Evolutionary conservation across 805 yeast genomes (phyloP), one percentile per base, ranked within the genome.

Genomic region (Wickerhamomyces canadensis): DNA sequence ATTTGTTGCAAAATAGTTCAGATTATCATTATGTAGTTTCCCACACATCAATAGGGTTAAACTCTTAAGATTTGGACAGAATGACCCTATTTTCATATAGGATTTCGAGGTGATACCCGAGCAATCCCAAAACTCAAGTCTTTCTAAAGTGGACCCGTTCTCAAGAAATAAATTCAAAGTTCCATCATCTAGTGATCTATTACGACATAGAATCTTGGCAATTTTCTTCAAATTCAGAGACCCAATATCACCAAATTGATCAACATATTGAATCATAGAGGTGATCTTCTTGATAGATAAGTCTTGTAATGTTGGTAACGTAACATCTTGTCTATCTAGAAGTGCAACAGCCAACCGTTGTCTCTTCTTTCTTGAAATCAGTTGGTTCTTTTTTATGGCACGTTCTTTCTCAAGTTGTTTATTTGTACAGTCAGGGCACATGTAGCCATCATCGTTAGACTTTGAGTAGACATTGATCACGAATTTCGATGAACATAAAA

Each of bases 21-120:
- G 57, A 40, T 83, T 81, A 44, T 81, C 88, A 54, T 84, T 84
- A 49, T 83, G 87, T 28, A 93, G 62, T 48, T 84, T 89, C 5
- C 98, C 98, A 65, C 98, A 91, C 97, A 89, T 91, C 41, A 78
- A 77, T 31, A 93, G 63, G 0, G 80, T 80, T 31, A 93, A 57
- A 1, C 67, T 58, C 45, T 74, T 78, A 4, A 93, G 43, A 19
- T 80, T 68, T 0, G 96, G 96, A 48, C 96, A 85, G 55, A 64
- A 82, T 0, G 94, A 68, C 0, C 89, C 88, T 27, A 93, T 76
- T 45, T 77, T 69, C 48, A 74, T 72, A 43, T 80, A 70, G 0
- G 93, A 74, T 42, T 74, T 81, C 28, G 72, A 69, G 18, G 77
- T 74, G 14, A 93, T 68, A 34, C 77, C 78, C 0, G 96, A 87